Evolutionary conservation across 805 yeast species (phyloP), one percentile per base, ranked within the genome.

Genomic region (Schwanniomyces pseudopolymorphus): DNA sequence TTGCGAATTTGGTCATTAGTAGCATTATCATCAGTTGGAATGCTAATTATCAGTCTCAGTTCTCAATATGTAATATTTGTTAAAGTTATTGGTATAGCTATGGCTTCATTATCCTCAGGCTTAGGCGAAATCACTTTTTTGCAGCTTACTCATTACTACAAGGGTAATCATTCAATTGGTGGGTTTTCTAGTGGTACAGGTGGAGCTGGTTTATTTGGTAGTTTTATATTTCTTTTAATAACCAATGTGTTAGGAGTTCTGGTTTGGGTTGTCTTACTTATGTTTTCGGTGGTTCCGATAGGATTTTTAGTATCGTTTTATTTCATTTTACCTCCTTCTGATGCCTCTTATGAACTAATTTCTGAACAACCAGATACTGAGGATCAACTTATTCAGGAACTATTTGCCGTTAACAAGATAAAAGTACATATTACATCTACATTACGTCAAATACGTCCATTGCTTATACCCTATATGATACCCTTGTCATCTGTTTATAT

Each of bases 171-270:
- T n/a, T 73, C 95, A 3, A 70, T 92, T 39, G 81, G 84, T 42
- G 97, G 96, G 0, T 92, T 95, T 81, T 87, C 96, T 17, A 80
- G 90, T 6, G 99, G 99, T 1, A 92, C 98, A 0, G 98, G 99
- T 3, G 96, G 89, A 16, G 98, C 99, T 1, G 99, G 99, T 0
- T 63, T 92, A 4, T 77, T 80, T 16, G 99, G 98, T 0, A 81
- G 91, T 45, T 87, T 86, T 44, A 59, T 78, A 11, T 91, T 80
- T 58, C 57, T 92, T 76, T 53, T 85, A 1, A 50, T 88, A 55
- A 92, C 97, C 0, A 85, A 92, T 1, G 68, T 89, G 58, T 40
- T 87, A 19, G 74, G 80, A 1, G 47, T 89, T 1, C 64, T 79
- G 5, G 83, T 87, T 0, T 72, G 72, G 48, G 47, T 71, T 0